phyloP scores from a whole-genome alignment of 2,329 filamentous ascomycete species.

The Fusarium sarcochroum region DNA sequence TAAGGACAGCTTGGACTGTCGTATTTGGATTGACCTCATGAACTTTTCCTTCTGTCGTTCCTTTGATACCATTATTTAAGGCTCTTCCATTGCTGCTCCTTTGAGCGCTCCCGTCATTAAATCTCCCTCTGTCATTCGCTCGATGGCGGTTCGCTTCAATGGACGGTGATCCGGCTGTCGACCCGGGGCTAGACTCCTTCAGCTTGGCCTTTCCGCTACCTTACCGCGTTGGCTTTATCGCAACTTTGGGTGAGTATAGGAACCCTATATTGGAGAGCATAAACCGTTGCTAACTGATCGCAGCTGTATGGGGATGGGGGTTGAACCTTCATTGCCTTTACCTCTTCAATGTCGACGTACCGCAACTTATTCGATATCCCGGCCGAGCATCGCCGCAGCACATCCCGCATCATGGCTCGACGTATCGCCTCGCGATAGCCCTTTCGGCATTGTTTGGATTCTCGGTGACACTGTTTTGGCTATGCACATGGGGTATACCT shows the following conservation, averaged over 20 bases:
- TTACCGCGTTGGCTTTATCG: slow-evolving; percentile 87
- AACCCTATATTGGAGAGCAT: not conserved
- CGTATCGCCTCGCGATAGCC: slow-evolving; percentile 86
- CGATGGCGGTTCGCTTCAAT: slow-evolving; percentile 60
- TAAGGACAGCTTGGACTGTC: slow-evolving; percentile 48
- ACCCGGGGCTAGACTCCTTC: slow-evolving; percentile 84
- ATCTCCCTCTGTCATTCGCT: slow-evolving; percentile 9
- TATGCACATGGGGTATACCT: slow-evolving; percentile 78
- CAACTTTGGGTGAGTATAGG: slow-evolving; percentile 79
- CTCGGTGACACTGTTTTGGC: slow-evolving; percentile 88
- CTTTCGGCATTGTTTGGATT: slow-evolving; percentile 78
- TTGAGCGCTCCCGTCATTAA: slow-evolving; percentile 7
- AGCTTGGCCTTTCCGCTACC: slow-evolving; percentile 89
- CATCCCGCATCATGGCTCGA: slow-evolving; percentile 82
- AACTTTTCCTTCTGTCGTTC: slow-evolving; percentile 31
- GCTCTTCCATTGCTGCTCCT: slow-evolving; percentile 9
- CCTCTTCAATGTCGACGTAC: slow-evolving; percentile 86
- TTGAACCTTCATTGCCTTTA: slow-evolving; percentile 90
- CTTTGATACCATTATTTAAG: slow-evolving; percentile 20
- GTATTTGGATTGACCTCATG: slow-evolving; percentile 34
- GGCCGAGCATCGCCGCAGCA: slow-evolving; percentile 78
- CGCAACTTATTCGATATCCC: slow-evolving; percentile 88
- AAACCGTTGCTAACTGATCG: slow-evolving; percentile 23
- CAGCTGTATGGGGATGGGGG: slow-evolving; percentile 96
- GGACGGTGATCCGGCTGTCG: slow-evolving; percentile 81